Percentiles rank a stretch among this genome's conserved stretches.
Evolutionary conservation across 495 filamentous ascomycete genomes (phyloP).

Genomic region (Parachaetomium inaequale): DNA sequence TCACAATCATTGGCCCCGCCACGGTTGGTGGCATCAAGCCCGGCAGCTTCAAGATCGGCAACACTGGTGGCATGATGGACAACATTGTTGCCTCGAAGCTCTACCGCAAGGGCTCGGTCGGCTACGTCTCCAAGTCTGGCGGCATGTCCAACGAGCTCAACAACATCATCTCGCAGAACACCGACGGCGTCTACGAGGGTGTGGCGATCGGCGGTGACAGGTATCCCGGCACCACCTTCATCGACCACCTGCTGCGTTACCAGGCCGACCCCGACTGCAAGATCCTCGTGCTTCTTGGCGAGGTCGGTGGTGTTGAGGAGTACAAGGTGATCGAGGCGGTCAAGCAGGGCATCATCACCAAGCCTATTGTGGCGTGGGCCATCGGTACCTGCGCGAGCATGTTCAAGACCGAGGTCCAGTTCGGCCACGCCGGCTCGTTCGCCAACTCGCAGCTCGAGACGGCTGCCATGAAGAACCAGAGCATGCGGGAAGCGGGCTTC

Average conservation of each 20-base stretch:
- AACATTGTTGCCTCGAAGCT: constrained; percentile 99
- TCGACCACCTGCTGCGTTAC: constrained; percentile 94
- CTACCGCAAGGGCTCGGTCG: constrained; percentile 97
- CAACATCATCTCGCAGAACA: constrained; percentile 95
- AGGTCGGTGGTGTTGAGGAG: constrained; percentile 99
- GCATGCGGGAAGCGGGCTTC: constrained; percentile 92
- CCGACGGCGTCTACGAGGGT: constrained; percentile 98
- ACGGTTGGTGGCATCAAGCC: constrained; percentile 99
- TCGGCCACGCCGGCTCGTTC: constrained; percentile 96
- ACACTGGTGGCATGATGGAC: constrained; percentile 99
- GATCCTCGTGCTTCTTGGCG: constrained; percentile 91
- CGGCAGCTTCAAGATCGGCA: constrained; percentile 98
- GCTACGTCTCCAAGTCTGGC: constrained; percentile 99
- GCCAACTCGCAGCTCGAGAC: constrained; percentile 99
- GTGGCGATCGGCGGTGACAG: constrained; percentile 98
- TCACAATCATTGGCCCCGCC: constrained; percentile 97
- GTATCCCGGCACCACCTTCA: constrained; percentile 98
- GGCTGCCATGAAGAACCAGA: constrained; percentile 90
- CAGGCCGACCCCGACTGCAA: constrained; percentile 95
- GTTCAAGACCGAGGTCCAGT: constrained; percentile 99
- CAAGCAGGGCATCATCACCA: constrained; percentile 88
- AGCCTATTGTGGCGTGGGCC: constrained; percentile 98
- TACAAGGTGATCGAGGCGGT: constrained; percentile 99
- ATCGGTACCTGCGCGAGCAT: constrained; percentile 98
- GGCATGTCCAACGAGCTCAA: constrained; percentile 99